A percentile compares a stretch with the other conserved stretches of the same genome.
Evolutionary conservation across 140 eudicot genomes (phyloP).

Genomic region (Stevia rebaudiana): DNA sequence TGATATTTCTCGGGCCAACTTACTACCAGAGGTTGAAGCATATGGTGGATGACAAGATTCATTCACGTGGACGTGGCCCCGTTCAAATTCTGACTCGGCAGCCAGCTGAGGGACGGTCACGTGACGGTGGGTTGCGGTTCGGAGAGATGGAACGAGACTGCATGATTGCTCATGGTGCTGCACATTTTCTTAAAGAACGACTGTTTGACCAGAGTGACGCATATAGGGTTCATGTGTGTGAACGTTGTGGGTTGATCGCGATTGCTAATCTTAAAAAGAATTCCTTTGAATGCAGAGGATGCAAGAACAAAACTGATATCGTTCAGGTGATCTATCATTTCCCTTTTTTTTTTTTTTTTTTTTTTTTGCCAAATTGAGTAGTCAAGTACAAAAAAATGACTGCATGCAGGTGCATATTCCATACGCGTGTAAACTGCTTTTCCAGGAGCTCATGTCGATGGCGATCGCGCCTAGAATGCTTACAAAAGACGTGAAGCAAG

Average conservation of each 20-base stretch:
- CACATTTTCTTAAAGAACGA: slow-evolving; percentile 57
- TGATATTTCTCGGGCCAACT: slow-evolving; percentile 75
- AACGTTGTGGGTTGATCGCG: slow-evolving; percentile 53
- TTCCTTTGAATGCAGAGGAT: slow-evolving; percentile 85
- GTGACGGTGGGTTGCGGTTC: slow-evolving; percentile 61
- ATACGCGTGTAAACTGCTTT: slow-evolving; percentile 86
- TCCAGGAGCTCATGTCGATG: slow-evolving; percentile 97
- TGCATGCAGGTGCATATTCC: slow-evolving; percentile 58
- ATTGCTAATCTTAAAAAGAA: slow-evolving; percentile 80
- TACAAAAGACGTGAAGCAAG: slow-evolving; percentile 66
- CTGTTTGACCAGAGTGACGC: slow-evolving; percentile 66
- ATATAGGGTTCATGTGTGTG: slow-evolving; percentile 57
- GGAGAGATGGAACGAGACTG: slow-evolving; percentile 84
- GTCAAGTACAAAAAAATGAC: no score
- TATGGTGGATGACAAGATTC: slow-evolving; percentile 74
- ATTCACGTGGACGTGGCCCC: slow-evolving; percentile 64
- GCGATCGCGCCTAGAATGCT: slow-evolving; percentile 98
- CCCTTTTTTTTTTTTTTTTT: neutral
- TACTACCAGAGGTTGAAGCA: slow-evolving; percentile 83
- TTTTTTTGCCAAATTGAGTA: no score
- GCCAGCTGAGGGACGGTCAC: slow-evolving; percentile 71
- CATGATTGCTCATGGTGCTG: slow-evolving; percentile 78
- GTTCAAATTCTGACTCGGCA: slow-evolving; percentile 65
- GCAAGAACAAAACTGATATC: slow-evolving; percentile 90
- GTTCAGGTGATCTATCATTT: slow-evolving; percentile 44